Evolutionary conservation across 805 yeast genomes (phyloP), one percentile per base, ranked within the genome.

Genomic region (Saccharomyces mikatae): DNA sequence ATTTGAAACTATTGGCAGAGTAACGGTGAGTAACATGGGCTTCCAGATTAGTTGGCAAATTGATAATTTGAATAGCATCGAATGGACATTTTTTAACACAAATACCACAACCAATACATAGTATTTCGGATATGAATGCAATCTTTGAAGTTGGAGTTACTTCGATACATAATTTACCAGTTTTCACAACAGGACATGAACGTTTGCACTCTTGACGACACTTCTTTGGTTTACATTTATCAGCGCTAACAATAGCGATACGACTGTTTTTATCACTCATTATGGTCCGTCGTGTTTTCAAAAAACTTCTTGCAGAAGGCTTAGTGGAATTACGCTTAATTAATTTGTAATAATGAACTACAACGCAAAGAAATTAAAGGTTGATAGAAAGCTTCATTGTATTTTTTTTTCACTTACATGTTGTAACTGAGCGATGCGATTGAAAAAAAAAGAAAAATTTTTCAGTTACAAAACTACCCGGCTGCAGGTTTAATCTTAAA

Each of bases 31-130:
- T 90, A 54, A 91, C 95, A 72, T 94, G 92, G 50, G 78, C 76
- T 53, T 92, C 98, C 70, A 94, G 80, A 72, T 94, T 91, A 17
- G 98, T 92, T 60, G 99, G 99, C 71, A 94, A 79, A 70, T 94
- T 94, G 77, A 94, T 94, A 70, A 94, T 94, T 68, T 82, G 87
- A 67, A 94, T 91, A 59, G 99, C 99, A 67, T 92, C 96, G 69
- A 94, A 94, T 30, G 99, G 99, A 75, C 99, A 94, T 71, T 90
- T 94, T 74, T 94, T 94, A 52, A 91, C 96, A 81, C 99, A 94
- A 64, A 94, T 94, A 90, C 99, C 99, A 80, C 99, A 94, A 71
- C 99, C 99, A 65, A 94, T 92, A 80, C 99, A 94, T 69, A 94
- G 77, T 44, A 77, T 88, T 71, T 94, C 99, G 17, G 96, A 88